These are phyloP conservation scores for Beauveria bassiana DNA, from an alignment of 2,329 filamentous ascomycete genomes.

Conservation along the genomic window DNA sequence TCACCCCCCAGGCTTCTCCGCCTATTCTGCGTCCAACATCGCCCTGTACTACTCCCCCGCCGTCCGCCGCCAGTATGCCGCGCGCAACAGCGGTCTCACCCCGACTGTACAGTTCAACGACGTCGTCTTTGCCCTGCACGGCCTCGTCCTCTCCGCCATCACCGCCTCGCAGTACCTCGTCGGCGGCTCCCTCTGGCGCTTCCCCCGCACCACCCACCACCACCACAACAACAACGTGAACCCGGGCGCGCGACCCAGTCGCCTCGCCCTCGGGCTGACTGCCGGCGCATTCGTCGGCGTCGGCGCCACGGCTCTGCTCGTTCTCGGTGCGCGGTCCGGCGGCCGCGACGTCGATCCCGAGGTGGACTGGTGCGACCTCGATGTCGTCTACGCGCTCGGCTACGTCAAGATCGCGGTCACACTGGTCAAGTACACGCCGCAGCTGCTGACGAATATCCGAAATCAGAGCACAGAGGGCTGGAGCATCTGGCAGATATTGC, in stretches of 20 bases:
- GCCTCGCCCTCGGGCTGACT: constrained; percentile 59
- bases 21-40: constrained; percentile 68
- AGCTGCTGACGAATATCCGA: constrained; percentile 74
- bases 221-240: constrained; percentile 21
- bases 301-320: constrained; percentile 38
- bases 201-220: constrained; percentile 32
- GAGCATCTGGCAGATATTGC: constrained; percentile 75
- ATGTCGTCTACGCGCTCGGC: constrained; percentile 61
- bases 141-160: constrained; percentile 61
- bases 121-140: constrained; percentile 79
- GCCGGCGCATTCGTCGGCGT: constrained; percentile 60
- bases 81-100: constrained; percentile 64
- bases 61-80: constrained; percentile 76
- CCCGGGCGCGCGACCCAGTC: constrained; percentile 46
- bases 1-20: constrained; percentile 50
- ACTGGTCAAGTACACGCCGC: constrained; percentile 86
- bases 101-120: constrained; percentile 89
- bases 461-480: constrained; percentile 82
- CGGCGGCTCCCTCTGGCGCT: constrained; percentile 61
- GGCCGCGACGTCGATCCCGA: constrained; percentile 27
- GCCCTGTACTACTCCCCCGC: constrained; percentile 71
- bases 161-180: constrained; percentile 73
- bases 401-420: constrained; percentile 88
- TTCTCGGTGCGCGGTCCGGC: constrained; percentile 29
- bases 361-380: constrained; percentile 52